Evolutionary conservation across 1,139 yeast genomes (phyloP), one percentile per base, ranked within the genome.

Genomic region (Candida sp.): DNA sequence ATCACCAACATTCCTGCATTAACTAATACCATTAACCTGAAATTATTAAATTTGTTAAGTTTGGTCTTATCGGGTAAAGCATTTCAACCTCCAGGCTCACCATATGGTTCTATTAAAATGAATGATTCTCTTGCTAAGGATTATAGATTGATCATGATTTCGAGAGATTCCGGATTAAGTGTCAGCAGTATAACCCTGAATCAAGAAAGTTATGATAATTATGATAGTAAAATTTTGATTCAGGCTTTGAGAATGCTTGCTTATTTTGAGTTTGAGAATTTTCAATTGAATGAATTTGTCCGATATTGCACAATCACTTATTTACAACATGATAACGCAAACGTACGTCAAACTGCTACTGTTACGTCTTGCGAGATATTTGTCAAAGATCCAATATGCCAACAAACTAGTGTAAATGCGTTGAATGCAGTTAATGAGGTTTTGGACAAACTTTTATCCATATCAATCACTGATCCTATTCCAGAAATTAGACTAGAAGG

Each of bases 401-500:
- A 79, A 50, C 97, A 90, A 61, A 82, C 90, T 1, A 88, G 97
- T 54, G 82, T 87, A 3, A 81, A 88, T 62, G 87, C 98, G 0
- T 71, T 93, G 46, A 80, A 79, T 50, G 88, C 96, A 0, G 96
- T 93, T 1, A 83, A 89, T 42, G 90, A 87, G 50, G 95, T 93
- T 0, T 69, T 95, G 41, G 90, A 86, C 44, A 87, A 86, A 57
- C 69, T 95, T 27, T 66, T 95, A 39, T 81, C 96, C 0, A 77
- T 89, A 4, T 89, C 96, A 2, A 86, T 93, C n/a, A 87, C 97
- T 0, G 99, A 95, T 54, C 89, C 96, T 0, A 76, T 78, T 11
- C 82, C 89, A 0, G 97, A 89, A 44, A 88, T 91, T 37, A 71
- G 99, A 44, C 67, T 86, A 11, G 91, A 87, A 48, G 90, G 95